phyloP scores from a whole-genome alignment of 1,284 basidiomycete genomes.

The Wallemia ichthyophaga region DNA sequence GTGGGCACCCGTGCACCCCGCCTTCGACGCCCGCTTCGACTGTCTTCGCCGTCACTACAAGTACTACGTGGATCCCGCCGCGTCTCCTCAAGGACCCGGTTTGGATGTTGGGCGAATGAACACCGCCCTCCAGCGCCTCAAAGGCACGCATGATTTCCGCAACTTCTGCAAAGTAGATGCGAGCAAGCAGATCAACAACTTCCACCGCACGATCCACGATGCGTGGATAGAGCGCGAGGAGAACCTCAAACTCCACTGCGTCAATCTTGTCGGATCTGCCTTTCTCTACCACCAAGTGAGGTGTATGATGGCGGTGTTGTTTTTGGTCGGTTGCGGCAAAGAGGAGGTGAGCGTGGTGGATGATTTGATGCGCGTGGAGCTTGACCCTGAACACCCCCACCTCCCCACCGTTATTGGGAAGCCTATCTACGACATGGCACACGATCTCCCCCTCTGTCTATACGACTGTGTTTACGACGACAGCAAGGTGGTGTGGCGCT shows the following conservation, averaged over 20 bases:
- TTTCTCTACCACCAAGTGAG: constrained; percentile 94
- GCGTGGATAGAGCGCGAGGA: constrained; percentile 24
- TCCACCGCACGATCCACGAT: constrained; percentile 30
- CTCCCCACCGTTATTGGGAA: constrained; percentile 28
- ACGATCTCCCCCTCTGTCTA: constrained; percentile 62
- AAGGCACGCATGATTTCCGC: constrained; percentile 84
- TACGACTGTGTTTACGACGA: constrained; percentile 64
- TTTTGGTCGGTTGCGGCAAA: constrained; percentile 55
- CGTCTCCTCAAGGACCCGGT: constrained; percentile 17
- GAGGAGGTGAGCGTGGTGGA: constrained; percentile 43
- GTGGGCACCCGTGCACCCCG: constrained; percentile 61
- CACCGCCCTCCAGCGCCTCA: constrained; percentile 33
- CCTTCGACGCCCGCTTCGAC: constrained; percentile 66
- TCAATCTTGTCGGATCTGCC: constrained; percentile 64
- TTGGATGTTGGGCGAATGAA: constrained; percentile 51
- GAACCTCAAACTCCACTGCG: constrained; percentile 27
- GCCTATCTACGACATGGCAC: constrained; percentile 78
- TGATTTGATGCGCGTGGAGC: constrained; percentile 38
- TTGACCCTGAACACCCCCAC: constrained; percentile 15
- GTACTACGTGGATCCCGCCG: constrained; percentile 44
- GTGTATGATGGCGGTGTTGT: constrained; percentile 75
- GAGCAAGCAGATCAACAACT: constrained; percentile 64
- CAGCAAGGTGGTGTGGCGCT: constrained; percentile 37
- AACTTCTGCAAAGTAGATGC: constrained; percentile 90
- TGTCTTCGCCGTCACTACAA: constrained; percentile 82